A percentile compares a stretch with the other conserved stretches of the same genome.
Conservation (phyloP, 129 eudicot genomes). For the Mikania micrantha region DNA sequence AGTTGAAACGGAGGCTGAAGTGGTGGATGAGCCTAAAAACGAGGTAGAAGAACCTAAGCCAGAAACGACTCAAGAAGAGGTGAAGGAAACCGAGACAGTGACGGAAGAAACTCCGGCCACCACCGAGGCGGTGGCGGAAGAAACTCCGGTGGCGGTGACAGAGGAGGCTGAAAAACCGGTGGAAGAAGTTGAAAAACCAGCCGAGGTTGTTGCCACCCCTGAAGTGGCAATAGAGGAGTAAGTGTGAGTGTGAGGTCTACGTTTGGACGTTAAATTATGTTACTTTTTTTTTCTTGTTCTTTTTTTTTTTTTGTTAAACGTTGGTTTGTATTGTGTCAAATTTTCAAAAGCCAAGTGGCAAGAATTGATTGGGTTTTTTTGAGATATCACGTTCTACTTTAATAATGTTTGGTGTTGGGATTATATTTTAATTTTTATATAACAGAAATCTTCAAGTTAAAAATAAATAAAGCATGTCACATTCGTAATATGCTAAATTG, state of each 20-base stretch:
- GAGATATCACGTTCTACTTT: too few relatives aligned
- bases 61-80: slow-evolving; percentile 12
- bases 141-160: neutral
- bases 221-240: slow-evolving; percentile 26
- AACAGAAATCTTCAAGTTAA: too few relatives aligned
- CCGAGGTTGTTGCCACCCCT: slow-evolving; percentile 11
- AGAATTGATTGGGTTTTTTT: slow-evolving; percentile 13
- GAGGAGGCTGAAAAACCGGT: slow-evolving; percentile 8
- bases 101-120: neutral
- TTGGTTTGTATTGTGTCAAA: slow-evolving; percentile 15
- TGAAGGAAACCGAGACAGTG: too few relatives aligned
- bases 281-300: too few relatives aligned
- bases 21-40: slow-evolving; percentile 15
- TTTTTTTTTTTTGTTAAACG: slow-evolving; percentile 5
- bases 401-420: too few relatives aligned
- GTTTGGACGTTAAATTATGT: neutral
- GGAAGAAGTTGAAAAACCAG: slow-evolving; percentile 11
- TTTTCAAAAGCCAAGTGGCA: slow-evolving; percentile 17
- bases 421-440: too few relatives aligned
- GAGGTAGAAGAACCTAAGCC: slow-evolving; percentile 13
- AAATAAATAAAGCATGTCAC: too few relatives aligned
- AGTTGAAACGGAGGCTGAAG: slow-evolving; percentile 9
- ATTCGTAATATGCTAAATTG: too few relatives aligned
- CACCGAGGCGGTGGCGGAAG: neutral
- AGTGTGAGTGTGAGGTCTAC: neutral